These are phyloP conservation scores for Fusarium begoniae DNA, from an alignment of 2,329 filamentous ascomycete genomes.

Conservation along the genomic window DNA sequence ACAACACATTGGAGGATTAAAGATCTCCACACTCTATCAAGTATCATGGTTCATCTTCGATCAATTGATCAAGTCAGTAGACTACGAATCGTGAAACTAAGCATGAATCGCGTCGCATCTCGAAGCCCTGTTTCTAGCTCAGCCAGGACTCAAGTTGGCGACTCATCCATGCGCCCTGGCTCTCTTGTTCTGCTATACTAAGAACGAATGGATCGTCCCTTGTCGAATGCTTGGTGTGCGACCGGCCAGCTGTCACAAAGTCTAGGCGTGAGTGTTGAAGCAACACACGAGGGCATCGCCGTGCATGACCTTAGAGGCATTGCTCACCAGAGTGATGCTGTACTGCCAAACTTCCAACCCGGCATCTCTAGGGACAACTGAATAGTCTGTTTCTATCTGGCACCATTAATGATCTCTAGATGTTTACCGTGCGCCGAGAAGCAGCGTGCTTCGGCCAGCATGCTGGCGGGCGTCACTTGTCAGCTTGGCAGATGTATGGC, in stretches of 20 bases:
- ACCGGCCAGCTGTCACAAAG: not conserved
- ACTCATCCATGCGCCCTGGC: too few relatives aligned
- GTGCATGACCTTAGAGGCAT: too few relatives aligned
- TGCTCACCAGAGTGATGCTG: too few relatives aligned
- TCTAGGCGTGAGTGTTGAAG: not conserved
- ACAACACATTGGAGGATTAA: too few relatives aligned
- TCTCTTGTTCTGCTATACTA: too few relatives aligned
- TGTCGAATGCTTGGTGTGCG: not conserved
- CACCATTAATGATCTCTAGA: not conserved
- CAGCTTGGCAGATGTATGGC: not conserved
- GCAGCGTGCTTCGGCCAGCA: not conserved
- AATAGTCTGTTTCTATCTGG: not conserved
- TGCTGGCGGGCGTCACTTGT: not conserved
- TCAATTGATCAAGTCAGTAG: not conserved
- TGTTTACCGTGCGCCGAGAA: not conserved
- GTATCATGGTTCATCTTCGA: fast-evolving
- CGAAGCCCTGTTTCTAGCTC: not conserved
- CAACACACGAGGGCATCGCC: not conserved
- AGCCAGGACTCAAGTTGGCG: not conserved
- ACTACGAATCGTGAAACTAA: too few relatives aligned
- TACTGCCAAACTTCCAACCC: not conserved
- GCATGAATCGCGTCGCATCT: not conserved
- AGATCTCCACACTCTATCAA: too few relatives aligned
- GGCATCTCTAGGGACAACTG: too few relatives aligned
- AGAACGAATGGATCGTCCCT: fast-evolving